A percentile compares a stretch with the other conserved stretches of the same genome.
phyloP scores from a whole-genome alignment of 176 grass and related monocot species.

The Eragrostis nindensis region DNA sequence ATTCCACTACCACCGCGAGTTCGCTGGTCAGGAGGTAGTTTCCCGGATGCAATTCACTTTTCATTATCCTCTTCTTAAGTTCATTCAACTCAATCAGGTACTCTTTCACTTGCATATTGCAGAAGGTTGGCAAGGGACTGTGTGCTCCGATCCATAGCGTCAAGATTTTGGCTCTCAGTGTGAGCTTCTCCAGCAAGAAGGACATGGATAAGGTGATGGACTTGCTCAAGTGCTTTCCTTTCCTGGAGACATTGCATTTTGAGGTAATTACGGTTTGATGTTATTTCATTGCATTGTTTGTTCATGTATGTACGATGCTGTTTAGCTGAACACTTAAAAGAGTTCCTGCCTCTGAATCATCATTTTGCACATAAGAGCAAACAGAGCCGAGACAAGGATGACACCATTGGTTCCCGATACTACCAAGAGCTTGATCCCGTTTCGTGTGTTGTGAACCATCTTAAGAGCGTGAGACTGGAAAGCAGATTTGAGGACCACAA shows the following conservation, averaged over 20 bases:
- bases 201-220: conserved; percentile 18
- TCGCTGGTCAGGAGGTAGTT: background rate
- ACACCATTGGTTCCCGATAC: conserved; percentile 19
- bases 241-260: conserved; percentile 39
- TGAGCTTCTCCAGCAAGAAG: conserved; percentile 28
- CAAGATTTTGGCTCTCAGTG: conserved; percentile 34
- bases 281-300: background rate
- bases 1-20: background rate
- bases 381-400: background rate
- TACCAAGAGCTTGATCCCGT: conserved; percentile 17
- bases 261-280: conserved; percentile 33
- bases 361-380: conserved; percentile 13
- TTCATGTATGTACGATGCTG: background rate
- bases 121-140: conserved; percentile 29
- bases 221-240: conserved; percentile 38
- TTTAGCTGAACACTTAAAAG: conserved; percentile 7
- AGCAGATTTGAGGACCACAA: background rate
- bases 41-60: background rate
- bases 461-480: conserved; percentile 40
- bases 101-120: conserved; percentile 10
- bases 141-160: conserved; percentile 13
- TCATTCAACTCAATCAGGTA: background rate
- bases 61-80: background rate
- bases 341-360: background rate
- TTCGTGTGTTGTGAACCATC: conserved; percentile 42